Evolutionary conservation across 495 filamentous ascomycete species (phyloP), one percentile per base, ranked within the genome.

Genomic region (Neurospora africana): DNA sequence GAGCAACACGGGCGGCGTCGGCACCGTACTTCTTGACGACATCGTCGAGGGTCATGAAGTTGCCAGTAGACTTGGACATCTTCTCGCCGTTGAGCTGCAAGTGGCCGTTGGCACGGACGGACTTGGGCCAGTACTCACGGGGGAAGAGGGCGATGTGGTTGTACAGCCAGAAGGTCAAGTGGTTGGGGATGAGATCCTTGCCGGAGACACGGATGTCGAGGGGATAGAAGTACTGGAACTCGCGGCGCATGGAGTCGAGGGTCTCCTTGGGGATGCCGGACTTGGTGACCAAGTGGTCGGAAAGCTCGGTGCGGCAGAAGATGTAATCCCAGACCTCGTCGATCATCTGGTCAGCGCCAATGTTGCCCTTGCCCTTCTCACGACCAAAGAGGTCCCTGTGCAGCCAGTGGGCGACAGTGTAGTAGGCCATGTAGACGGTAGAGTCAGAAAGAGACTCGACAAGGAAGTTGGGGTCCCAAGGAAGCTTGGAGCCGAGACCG

Each of bases 301-400:
- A 87, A 33, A 92, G 81, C 72, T 93, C 89, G 15, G 82, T 75
- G 35, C 83, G 81, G 73, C 79, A 80, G 81, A 98, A 97, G 73
- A 98, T 80, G 78, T 95, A 97, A 82, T 99, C 95, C 94, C 95
- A 99, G 39, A 97, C 91, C 74, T 97, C 94, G 76, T 98, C 95
- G 43, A 85, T 93, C 93, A 99, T 95, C 81, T 98, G 92, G 15
- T 94, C 91, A 2, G 94, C 84, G 41, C 85, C 89, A 73, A 97
- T 84, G 71, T 88, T 83, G 30, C 82, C 82, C 37, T 86, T 79
- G 69, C 94, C 94, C 69, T 86, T 84, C 69, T 89, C 84, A 72
- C 88, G 89, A 21, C 94, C 94, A 74, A 92, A 97, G 36, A 93
- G 88, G 76, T 86, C 85, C 67, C 83, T 87, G 82, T 97, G 94